Evolutionary conservation across 306 rosid species (phyloP), one percentile per base, ranked within the genome.

Genomic region (Vicia sativa): DNA sequence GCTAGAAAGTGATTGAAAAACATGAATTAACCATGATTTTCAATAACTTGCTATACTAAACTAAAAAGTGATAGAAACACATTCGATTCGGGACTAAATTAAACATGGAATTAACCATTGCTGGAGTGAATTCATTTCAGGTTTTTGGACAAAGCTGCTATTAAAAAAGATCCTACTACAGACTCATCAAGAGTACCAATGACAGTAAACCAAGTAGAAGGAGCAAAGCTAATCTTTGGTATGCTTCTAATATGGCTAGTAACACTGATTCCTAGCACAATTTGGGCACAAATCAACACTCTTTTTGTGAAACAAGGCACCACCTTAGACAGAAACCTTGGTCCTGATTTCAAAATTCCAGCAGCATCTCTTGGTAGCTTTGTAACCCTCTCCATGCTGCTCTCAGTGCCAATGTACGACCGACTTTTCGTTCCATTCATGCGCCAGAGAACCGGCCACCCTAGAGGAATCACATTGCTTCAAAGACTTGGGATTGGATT

Each of bases 231-330:
- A 68, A 80, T 88, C 41, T 58, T 88, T 57, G 78, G 89, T 14
- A 86, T 93, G 99, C 57, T 76, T 7, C 87, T 90, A 12, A 77
- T 90, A 71, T 74, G 86, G 82, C 48, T 85, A 3, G 80, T 87
- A 35, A 90, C 87, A 35, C 70, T 93, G 61, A 72, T 90, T 34
- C 99, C 99, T 0, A 87, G 97, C 89, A 80, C 67, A 7, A 88
- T 90, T 85, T n/a, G 87, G 70, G 99, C 99, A 44, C 97, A 90
- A 37, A 62, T 80, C 59, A 74, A 83, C 77, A 93, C 99, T 35
- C 82, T 93, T 5, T 93, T 90, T 76, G 81, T 93, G 71, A 93
- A 85, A 78, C 99, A 93, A 83, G 96, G 99, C 55, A 90, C 95
- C 44, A 93, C 99, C 37, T 82, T 93, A 2, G 78, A 90, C 60